phyloP scores from a whole-genome alignment of 139 green algal genomes.

The Haematococcus lacustris region DNA sequence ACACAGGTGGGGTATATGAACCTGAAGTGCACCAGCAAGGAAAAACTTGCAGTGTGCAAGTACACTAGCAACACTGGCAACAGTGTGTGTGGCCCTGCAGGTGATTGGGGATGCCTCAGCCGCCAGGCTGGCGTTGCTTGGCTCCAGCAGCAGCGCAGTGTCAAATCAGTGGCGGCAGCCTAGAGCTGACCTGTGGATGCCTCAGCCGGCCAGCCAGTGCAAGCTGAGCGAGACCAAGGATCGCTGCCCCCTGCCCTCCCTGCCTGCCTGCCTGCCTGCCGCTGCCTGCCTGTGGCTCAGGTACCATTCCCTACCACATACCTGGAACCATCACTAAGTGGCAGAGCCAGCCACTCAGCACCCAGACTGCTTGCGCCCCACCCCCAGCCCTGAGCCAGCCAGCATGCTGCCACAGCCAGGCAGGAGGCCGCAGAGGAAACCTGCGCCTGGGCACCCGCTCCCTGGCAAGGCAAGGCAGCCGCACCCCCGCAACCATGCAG shows the following conservation, averaged over 20 bases:
- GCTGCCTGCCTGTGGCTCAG: constrained; percentile 28
- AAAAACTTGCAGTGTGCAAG: constrained; percentile 6
- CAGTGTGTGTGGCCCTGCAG: constrained; percentile 18
- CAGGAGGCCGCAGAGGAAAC: too few relatives aligned
- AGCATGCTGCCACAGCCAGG: too few relatives aligned
- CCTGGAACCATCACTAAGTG: constrained; percentile 10
- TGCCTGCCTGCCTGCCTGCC: constrained; percentile 10
- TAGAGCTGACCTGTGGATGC: constrained; percentile 27
- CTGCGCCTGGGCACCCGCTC: too few relatives aligned
- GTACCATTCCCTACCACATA: constrained; percentile 30
- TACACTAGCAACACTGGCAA: constrained; percentile 7
- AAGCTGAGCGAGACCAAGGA: background rate
- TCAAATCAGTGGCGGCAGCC: constrained; percentile 62
- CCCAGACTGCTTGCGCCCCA: too few relatives aligned
- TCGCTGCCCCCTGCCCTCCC: background rate
- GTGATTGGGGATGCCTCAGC: constrained; percentile 29
- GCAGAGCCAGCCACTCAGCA: too few relatives aligned
- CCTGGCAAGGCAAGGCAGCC: too few relatives aligned
- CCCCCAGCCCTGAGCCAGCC: too few relatives aligned
- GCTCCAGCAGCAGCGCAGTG: constrained; percentile 52
- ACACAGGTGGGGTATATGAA: constrained; percentile 79
- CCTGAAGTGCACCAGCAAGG: constrained; percentile 61
- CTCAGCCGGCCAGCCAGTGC: background rate
- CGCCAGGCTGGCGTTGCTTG: constrained; percentile 37
- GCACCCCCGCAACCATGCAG: too few relatives aligned